Evolutionary conservation across 495 filamentous ascomycete genomes (phyloP).

Genomic region (Polyplosphaeria fusca): DNA sequence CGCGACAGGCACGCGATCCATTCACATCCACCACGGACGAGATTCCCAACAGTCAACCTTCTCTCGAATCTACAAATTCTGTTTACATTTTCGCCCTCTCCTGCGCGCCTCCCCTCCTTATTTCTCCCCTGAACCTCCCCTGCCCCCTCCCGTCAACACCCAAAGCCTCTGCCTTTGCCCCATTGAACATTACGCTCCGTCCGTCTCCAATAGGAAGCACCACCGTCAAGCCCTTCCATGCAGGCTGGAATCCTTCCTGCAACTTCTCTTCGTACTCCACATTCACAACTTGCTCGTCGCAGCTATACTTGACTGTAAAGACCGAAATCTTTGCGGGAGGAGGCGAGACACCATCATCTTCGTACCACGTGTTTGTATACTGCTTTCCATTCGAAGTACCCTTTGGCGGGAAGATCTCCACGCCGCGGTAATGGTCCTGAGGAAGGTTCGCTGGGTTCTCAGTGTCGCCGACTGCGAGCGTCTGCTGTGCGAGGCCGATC

Average conservation of each 20-base stretch:
- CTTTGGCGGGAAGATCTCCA: constrained; percentile 62
- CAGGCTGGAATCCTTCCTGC: constrained; percentile 24
- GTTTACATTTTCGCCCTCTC: too few species aligned
- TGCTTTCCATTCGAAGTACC: constrained; percentile 38
- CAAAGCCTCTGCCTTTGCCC: background rate
- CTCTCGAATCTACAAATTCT: too few species aligned
- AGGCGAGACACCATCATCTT: constrained; percentile 61
- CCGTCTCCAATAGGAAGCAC: constrained; percentile 36
- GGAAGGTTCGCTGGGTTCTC: constrained; percentile 50
- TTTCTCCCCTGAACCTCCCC: too few species aligned
- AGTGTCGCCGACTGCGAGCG: constrained; percentile 54
- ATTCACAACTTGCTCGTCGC: constrained; percentile 21
- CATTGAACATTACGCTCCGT: constrained; percentile 15
- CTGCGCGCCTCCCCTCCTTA: too few species aligned
- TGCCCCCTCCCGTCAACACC: too few species aligned
- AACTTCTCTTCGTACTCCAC: constrained; percentile 23
- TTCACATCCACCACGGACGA: too few species aligned
- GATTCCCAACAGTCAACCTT: too few species aligned
- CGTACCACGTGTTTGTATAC: constrained; percentile 55
- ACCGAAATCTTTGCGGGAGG: constrained; percentile 42
- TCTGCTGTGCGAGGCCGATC: constrained; percentile 56
- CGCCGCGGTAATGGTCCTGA: constrained; percentile 58
- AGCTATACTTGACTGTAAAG: constrained; percentile 32
- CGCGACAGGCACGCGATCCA: too few species aligned
- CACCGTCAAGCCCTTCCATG: constrained; percentile 33